Evolutionary conservation across 2,329 filamentous ascomycete genomes (phyloP), one percentile per base, ranked within the genome.

Genomic region (Dothidotthia symphoricarpi): DNA sequence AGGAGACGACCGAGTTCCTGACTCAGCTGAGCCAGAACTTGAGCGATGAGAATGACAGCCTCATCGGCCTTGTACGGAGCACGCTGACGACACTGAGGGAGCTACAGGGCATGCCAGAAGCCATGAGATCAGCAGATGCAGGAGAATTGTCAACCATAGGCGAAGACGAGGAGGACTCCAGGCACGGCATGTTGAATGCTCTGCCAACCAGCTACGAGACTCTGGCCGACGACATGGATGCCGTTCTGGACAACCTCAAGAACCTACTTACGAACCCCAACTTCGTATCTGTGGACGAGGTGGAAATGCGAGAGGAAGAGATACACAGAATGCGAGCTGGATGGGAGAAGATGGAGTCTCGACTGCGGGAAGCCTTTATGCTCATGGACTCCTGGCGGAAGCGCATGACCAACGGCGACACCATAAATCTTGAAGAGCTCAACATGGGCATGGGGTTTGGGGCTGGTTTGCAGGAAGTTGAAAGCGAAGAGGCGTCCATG

Each of bases 381-480:
- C 81, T 98, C 69, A 95, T 98, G 73, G 88, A 96, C 49, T 83
- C 86, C 24, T 97, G 93, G 91, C 83, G 90, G 44, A 85, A 82
- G 62, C 79, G 88, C 28, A 88, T 95, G 79, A 80, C 80, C 12
- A 76, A 75, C 34, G 82, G 78, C 48, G 77, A 82, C 43, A 80
- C 83, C 0, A 80, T 91, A 49, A 82, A 86, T 53, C 63, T 76
- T 13, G 72, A 75, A 12, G 75, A 75, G 46, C 59, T 76, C 26
- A 82, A 81, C 61, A 80, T 82, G 74, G 84, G 86, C 2, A 59
- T 75, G 25, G 69, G 69, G 0, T 67, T 89, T 26, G 76, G 79
- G 5, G 71, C 83, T 13, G 57, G 69, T 32, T 43, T 72, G 41
- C 46, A 62, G 30, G 44, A 59, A 32, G 42, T 63, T 40, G 55